Conservation (phyloP, 805 yeast genomes). For the Pichia nanzhaoensis region DNA sequence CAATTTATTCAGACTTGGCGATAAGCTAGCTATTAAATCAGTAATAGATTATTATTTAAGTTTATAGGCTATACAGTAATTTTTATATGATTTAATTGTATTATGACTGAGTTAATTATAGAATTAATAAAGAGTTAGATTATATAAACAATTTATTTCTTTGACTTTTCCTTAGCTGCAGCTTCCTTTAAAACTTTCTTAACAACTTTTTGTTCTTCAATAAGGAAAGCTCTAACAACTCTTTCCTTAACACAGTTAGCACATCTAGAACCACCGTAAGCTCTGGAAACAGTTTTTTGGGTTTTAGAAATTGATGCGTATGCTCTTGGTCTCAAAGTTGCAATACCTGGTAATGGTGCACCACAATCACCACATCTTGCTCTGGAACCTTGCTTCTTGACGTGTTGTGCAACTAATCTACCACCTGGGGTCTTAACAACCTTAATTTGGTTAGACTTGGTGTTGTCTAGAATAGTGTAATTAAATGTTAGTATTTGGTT, state of each 20-base stretch:
- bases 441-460: slow-evolving; percentile 99
- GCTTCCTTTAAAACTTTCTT: slow-evolving; percentile 98
- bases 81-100: not conserved
- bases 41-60: slow-evolving; percentile 35
- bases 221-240: slow-evolving; percentile 98
- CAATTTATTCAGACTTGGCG: slow-evolving; percentile 46
- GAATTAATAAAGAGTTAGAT: slow-evolving; percentile 1
- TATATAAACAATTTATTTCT: slow-evolving; percentile 22
- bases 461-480: slow-evolving; percentile 64
- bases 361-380: slow-evolving; percentile 90
- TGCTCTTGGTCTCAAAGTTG: slow-evolving; percentile 97
- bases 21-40: slow-evolving; percentile 36
- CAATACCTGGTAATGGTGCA: slow-evolving; percentile 57
- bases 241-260: slow-evolving; percentile 99
- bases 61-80: not conserved
- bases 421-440: slow-evolving; percentile 99
- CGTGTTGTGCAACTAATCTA: slow-evolving; percentile 95
- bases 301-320: slow-evolving; percentile 93
- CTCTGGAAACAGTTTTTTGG: slow-evolving; percentile 97
- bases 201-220: slow-evolving; percentile 99
- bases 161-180: slow-evolving; percentile 76
- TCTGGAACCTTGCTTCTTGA: slow-evolving; percentile 84
- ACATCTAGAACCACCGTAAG: slow-evolving; percentile 99
- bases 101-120: not conserved
- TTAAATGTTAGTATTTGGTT: slow-evolving; percentile 21